Base-by-base conservation (phyloP, 2,329 filamentous ascomycete species). In the Cladophialophora bantiana region DNA sequence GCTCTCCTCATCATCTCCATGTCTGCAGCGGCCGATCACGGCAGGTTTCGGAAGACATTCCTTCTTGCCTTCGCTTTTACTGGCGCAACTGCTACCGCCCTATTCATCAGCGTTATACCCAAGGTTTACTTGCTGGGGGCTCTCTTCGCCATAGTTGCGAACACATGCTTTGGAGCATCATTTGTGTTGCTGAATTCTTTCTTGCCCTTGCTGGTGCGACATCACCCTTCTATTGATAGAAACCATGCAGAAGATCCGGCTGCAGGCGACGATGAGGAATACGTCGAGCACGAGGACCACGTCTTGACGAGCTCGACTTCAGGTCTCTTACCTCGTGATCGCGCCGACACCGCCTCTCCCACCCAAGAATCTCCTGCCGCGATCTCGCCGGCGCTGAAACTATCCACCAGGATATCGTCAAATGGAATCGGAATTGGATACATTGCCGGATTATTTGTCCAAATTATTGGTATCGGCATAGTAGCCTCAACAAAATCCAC, bases 171-270 rank as follows among this genome's bases (percentile, higher is more conserved):
- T 75, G 95, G 95, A 26, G 93, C 94, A 15, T 97, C 93, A 0
- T 98, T 97, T 77, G 95, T 99, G 2, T 85, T 99, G 12, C 82
- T 99, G 54, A 99, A 99, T 80, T 97, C 94, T 0, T 99, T 97
- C 74, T 82, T 99, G 52, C 95, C 95, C 0, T 83, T 99, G 7
- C 85, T 99, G 9, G 95, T 98, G 65, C 88, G 94, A 55, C 89
- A 96, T 75, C 93, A 98, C 77, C 90, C 91, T 10, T 79, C 79
- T 6, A 77, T 86, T 52, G 64, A 54, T 4, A 42, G 58, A 18
- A 45, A 55, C 15, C 38, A 66, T 50, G 63, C 64, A 34, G 65
- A 70, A 32, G 20, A 50, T 13, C 31, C 56, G 40, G 34, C 45
- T 6, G 38, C 55, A 13, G 61, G 36, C n/a, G 61, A 69, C 20